Evolutionary conservation across 2,329 filamentous ascomycete species (phyloP), one percentile per base, ranked within the genome.

Genomic region (Trichoderma sp.): DNA sequence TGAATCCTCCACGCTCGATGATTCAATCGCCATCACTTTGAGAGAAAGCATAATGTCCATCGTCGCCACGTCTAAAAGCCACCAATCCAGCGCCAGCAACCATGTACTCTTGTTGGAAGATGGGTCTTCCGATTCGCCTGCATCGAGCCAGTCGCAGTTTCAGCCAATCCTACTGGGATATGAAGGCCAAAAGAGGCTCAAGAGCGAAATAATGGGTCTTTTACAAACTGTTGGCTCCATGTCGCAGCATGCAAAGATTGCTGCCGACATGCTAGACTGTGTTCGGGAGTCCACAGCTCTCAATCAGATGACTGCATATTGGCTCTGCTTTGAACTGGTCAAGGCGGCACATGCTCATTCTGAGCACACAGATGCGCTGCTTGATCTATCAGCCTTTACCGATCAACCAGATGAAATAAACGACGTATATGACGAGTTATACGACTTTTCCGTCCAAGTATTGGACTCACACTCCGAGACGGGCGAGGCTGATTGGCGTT

Each of bases 291-390:
- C 86, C 3, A 81, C 84, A 4, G 86, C 87, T 0, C 82, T 87
- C 21, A 82, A 83, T 43, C 87, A 89, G 71, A 79, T 95, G 30
- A 88, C 93, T 14, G 88, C 90, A 3, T 91, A 93, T 73, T 97
- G 94, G 94, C 82, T 97, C 3, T 87, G 91, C 0, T 87, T 94
- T 68, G 88, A 91, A 72, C 84, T 95, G 1, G 79, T 94, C 10
- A 89, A 89, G 74, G 84, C 86, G 4, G 83, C 84, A 8, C 81
- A 87, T 21, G 77, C 80, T 4, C 79, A 82, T 2, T 82, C 84
- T 18, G 81, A 84, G 1, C 85, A 87, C 7, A 77, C 92, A 5
- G 89, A 92, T 68, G 87, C 89, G 49, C 88, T 96, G 49, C 79
- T 97, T 8, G 86, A 89, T 73, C 30, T 81, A 1, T 82, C 85